Percentiles rank a stretch among this genome's conserved stretches.
Evolutionary conservation across 1,284 basidiomycete genomes (phyloP).

Genomic region (Ustilago sp.): DNA sequence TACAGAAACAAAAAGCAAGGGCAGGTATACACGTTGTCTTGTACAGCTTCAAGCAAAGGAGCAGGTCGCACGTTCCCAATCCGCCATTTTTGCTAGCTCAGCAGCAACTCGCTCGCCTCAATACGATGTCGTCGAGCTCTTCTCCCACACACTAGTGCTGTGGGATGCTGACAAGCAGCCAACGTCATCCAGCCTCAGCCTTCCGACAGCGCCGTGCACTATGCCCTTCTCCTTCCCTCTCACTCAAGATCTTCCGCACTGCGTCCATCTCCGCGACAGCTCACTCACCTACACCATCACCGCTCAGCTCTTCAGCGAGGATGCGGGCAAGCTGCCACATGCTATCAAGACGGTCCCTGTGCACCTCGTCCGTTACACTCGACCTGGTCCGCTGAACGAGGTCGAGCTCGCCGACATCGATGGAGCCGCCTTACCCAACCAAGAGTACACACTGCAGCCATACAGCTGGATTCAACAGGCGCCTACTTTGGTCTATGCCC

Average conservation of each 20-base stretch:
- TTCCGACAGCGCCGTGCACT: conserved; percentile 43
- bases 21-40: conserved; percentile 36
- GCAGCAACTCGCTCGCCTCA: background rate
- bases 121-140: conserved; percentile 47
- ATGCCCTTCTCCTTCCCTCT: conserved; percentile 65
- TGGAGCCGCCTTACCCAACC: conserved; percentile 19
- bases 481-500: conserved; percentile 53
- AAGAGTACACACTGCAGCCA: conserved; percentile 49
- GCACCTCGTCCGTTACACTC: conserved; percentile 63
- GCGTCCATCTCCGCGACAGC: conserved; percentile 60
- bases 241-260: conserved; percentile 65
- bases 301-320: conserved; percentile 50
- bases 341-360: conserved; percentile 47
- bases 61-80: conserved; percentile 1
- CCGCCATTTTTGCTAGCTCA: background rate
- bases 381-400: conserved; percentile 46
- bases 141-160: conserved; percentile 44
- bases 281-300: conserved; percentile 57
- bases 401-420: conserved; percentile 33
- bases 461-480: conserved; percentile 51
- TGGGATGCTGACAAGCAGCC: conserved; percentile 50
- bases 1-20: conserved; percentile 25
- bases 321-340: conserved; percentile 27
- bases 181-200: conserved; percentile 26
- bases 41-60: conserved; percentile 36